Conservation (phyloP, 73 alveolate genomes). For the Symbiodinium natans region DNA sequence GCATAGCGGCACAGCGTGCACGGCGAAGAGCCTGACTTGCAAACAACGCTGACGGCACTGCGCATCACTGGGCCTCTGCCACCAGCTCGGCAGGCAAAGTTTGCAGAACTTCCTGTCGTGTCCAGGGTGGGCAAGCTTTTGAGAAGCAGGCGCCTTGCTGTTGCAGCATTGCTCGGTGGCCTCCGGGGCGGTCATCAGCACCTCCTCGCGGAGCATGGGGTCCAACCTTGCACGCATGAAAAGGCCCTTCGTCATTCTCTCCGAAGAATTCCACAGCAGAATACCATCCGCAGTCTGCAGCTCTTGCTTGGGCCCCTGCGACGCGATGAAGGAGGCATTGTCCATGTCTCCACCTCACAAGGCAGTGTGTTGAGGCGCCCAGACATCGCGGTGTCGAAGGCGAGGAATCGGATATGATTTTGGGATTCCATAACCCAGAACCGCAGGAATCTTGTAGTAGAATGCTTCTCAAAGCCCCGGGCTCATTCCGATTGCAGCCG, state of each 20-base stretch:
- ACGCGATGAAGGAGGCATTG: constrained; percentile 81
- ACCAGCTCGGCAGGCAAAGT: constrained; percentile 96
- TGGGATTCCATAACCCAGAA: too few species aligned
- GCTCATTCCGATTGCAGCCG: too few species aligned
- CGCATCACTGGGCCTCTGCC: constrained; percentile 97
- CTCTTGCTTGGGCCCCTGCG: background rate
- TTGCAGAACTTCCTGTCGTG: constrained; percentile 94
- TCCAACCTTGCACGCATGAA: background rate
- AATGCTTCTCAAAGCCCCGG: too few species aligned
- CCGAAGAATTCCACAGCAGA: background rate
- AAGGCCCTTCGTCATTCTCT: too few species aligned
- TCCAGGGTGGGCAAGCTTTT: background rate
- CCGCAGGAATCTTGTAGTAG: too few species aligned
- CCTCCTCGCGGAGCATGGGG: constrained; percentile 65
- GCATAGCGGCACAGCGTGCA: too few species aligned
- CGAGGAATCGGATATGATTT: too few species aligned
- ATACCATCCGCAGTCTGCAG: background rate
- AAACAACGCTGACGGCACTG: too few species aligned
- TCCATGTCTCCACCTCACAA: background rate
- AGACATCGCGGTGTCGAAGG: too few species aligned
- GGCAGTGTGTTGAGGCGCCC: too few species aligned
- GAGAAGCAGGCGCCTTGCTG: background rate
- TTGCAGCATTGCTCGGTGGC: too few species aligned
- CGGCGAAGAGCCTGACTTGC: too few species aligned
- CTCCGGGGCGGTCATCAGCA: constrained; percentile 74